phyloP scores from a whole-genome alignment of 352 stramenopile species.

The Blastocystis sp. region DNA sequence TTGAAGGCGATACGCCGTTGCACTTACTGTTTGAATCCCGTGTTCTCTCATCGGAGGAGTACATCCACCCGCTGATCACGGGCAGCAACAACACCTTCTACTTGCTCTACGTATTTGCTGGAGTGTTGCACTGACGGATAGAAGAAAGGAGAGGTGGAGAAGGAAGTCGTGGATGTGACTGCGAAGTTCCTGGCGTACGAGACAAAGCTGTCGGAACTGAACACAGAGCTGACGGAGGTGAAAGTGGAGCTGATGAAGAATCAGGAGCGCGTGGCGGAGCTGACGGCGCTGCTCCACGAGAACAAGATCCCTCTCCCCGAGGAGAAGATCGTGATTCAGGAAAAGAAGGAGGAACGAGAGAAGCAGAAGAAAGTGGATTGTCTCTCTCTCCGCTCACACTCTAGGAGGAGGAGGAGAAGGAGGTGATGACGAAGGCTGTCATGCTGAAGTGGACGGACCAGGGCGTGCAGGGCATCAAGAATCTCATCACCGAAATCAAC shows the following conservation, averaged over 20 bases:
- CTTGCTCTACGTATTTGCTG: constrained; percentile 42
- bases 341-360: background rate
- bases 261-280: background rate
- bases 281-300: background rate
- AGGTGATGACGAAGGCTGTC: constrained; percentile 16
- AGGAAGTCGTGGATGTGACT: background rate
- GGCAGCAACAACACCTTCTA: constrained; percentile 66
- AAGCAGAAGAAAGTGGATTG: constrained; percentile 29
- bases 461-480: constrained; percentile 37
- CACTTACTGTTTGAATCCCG: constrained; percentile 39
- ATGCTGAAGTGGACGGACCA: constrained; percentile 50
- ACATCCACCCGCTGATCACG: constrained; percentile 31
- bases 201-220: constrained; percentile 16
- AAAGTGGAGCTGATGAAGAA: constrained; percentile 14
- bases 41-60: constrained; percentile 27
- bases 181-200: constrained; percentile 31
- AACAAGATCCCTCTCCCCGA: constrained; percentile 56
- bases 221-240: background rate
- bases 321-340: background rate
- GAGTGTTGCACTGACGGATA: background rate
- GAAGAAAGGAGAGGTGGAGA: constrained; percentile 3
- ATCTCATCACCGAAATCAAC: constrained; percentile 19
- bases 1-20: background rate
- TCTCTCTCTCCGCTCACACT: background rate
- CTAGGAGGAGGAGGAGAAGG: constrained; percentile 36